Conservation (phyloP, 1,139 yeast genomes). For the Suhomyces wounanorum region DNA sequence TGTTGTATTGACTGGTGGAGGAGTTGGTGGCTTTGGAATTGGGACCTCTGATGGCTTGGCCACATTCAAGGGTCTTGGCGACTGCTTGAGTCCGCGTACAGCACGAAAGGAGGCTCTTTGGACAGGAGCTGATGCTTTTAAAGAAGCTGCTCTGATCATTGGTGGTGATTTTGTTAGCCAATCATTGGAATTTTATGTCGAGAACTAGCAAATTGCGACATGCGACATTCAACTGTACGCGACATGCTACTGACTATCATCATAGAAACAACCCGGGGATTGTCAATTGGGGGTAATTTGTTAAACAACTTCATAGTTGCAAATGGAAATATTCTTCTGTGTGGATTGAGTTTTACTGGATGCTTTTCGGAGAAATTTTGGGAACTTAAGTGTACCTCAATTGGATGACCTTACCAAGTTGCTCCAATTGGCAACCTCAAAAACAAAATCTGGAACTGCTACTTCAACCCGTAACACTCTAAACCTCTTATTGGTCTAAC, state of each 20-base stretch:
- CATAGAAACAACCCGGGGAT: background rate
- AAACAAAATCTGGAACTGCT: too few relatives aligned
- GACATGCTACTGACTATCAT: background rate
- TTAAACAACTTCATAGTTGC: too few relatives aligned
- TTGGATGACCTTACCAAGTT: too few relatives aligned
- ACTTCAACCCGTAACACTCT: too few relatives aligned
- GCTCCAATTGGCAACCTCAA: too few relatives aligned
- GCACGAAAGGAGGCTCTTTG: slow-evolving; percentile 7
- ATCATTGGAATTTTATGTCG: slow-evolving; percentile 9
- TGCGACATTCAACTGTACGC: background rate
- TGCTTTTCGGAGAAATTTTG: too few relatives aligned
- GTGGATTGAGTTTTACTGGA: too few relatives aligned
- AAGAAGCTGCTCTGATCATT: slow-evolving; percentile 18
- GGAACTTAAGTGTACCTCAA: too few relatives aligned
- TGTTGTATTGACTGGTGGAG: slow-evolving; percentile 7
- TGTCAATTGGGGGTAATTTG: background rate
- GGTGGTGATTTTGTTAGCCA: slow-evolving; percentile 11
- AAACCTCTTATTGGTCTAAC: too few relatives aligned
- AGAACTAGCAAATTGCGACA: background rate
- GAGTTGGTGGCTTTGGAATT: slow-evolving; percentile 10
- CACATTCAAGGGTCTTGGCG: slow-evolving; percentile 3
- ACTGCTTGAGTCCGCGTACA: slow-evolving; percentile 7
- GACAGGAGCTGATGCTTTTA: slow-evolving; percentile 7
- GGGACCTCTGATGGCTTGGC: slow-evolving; percentile 6
- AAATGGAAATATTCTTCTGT: too few relatives aligned